These are phyloP conservation scores for Lasiodiplodia hormozganensis DNA, from an alignment of 2,329 filamentous ascomycete species.

Conservation along the genomic window DNA sequence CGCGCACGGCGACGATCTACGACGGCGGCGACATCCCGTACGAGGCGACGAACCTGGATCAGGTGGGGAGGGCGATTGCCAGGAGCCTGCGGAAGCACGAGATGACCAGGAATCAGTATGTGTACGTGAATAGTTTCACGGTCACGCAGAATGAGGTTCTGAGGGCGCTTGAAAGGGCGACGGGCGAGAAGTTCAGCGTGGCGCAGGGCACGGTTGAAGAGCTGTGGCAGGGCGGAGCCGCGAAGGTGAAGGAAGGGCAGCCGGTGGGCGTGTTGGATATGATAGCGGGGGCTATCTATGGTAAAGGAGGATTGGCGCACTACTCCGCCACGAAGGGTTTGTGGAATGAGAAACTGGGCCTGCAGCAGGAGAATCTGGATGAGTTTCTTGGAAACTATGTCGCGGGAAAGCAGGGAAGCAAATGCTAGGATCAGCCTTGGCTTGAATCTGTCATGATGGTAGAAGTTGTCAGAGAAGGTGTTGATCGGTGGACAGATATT, in stretches of 20 bases:
- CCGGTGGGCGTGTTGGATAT: slow-evolving; percentile 36
- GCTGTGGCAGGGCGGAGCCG: slow-evolving; percentile 39
- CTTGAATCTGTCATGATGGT: no score
- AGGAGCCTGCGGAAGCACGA: slow-evolving; percentile 54
- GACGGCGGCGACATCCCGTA: slow-evolving; percentile 63
- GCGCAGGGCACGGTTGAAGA: slow-evolving; percentile 45
- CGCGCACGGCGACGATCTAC: slow-evolving; percentile 60
- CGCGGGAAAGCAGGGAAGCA: no score
- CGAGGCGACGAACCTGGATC: slow-evolving; percentile 58
- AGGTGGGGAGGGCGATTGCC: slow-evolving; percentile 61
- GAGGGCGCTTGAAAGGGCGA: slow-evolving; percentile 59
- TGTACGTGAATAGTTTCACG: slow-evolving; percentile 65
- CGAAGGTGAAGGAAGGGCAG: slow-evolving; percentile 48
- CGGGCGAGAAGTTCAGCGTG: slow-evolving; percentile 60
- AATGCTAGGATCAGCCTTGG: no score
- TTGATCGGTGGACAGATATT: no score
- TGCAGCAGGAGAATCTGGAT: slow-evolving; percentile 50
- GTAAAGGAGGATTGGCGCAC: slow-evolving; percentile 37
- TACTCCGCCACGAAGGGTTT: slow-evolving; percentile 32
- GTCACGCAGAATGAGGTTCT: slow-evolving; percentile 66
- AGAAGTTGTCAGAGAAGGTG: no score
- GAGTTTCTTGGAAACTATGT: slow-evolving; percentile 39
- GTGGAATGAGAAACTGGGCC: slow-evolving; percentile 52
- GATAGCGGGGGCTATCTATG: slow-evolving; percentile 35
- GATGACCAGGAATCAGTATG: slow-evolving; percentile 57